Conservation (phyloP, 441 rosid species). For the Populus tomentosa region DNA sequence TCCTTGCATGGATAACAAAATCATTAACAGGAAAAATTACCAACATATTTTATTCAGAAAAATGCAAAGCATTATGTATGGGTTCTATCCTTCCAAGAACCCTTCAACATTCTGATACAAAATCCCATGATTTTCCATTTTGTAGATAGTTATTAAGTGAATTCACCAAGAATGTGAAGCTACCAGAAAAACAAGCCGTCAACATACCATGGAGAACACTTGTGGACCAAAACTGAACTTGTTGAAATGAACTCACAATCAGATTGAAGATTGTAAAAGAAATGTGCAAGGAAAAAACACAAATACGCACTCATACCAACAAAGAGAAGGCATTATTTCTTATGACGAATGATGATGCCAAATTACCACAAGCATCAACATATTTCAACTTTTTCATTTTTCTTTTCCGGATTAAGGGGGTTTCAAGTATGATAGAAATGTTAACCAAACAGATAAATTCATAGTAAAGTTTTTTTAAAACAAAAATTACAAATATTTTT, state of each 20-base stretch:
- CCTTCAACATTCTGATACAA: too few relatives aligned
- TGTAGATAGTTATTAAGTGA: too few relatives aligned
- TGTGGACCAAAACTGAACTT: neutral
- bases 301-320: neutral
- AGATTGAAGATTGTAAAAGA: neutral
- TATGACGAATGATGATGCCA: neutral
- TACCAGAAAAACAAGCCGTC: neutral
- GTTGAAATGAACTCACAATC: neutral
- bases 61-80: too few relatives aligned
- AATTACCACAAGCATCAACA: neutral
- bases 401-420: neutral
- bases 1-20: too few relatives aligned
- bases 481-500: neutral
- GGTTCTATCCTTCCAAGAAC: too few relatives aligned
- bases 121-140: too few relatives aligned
- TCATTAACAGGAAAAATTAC: too few relatives aligned
- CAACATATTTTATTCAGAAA: too few relatives aligned
- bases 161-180: too few relatives aligned
- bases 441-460: neutral
- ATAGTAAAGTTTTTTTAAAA: neutral
- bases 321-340: neutral
- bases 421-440: neutral
- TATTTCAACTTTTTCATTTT: neutral
- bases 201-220: neutral
- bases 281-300: neutral